Evolutionary conservation across 306 rosid genomes (phyloP).

Genomic region (Boehmeria nivea): DNA sequence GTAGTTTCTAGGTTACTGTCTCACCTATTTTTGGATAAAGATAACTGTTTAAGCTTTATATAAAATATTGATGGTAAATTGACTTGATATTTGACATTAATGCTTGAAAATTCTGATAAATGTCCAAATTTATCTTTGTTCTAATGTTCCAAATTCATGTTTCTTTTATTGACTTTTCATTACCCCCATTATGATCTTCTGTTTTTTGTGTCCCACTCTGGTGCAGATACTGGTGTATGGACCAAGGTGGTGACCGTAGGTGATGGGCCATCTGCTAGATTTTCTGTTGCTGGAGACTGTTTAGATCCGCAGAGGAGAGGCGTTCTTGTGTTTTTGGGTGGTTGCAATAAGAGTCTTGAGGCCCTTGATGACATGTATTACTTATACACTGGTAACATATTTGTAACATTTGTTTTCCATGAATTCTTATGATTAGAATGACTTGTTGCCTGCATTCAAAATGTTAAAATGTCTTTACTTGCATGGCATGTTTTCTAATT

Average conservation of each 20-base stretch:
- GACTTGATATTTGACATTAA: no score
- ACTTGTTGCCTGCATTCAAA: no score
- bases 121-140: no score
- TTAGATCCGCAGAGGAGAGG: conserved; percentile 78
- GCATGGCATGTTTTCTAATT: conserved; percentile 24
- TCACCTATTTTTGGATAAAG: no score
- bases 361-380: conserved; percentile 90
- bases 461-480: no score
- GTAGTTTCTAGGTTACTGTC: no score
- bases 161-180: conserved; percentile 1
- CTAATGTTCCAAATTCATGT: neutral
- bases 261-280: conserved; percentile 82
- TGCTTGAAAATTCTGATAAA: no score
- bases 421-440: no score
- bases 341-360: conserved; percentile 94
- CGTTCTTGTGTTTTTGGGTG: conserved; percentile 85
- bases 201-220: conserved; percentile 10
- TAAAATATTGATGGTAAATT: no score
- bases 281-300: conserved; percentile 92
- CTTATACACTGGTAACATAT: conserved; percentile 71
- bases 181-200: conserved; percentile 13
- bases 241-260: conserved; percentile 55
- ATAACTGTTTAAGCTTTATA: no score
- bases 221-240: conserved; percentile 84
- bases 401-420: neutral